phyloP scores from a whole-genome alignment of 2,329 filamentous ascomycete species.

The Cladophialophora immunda region DNA sequence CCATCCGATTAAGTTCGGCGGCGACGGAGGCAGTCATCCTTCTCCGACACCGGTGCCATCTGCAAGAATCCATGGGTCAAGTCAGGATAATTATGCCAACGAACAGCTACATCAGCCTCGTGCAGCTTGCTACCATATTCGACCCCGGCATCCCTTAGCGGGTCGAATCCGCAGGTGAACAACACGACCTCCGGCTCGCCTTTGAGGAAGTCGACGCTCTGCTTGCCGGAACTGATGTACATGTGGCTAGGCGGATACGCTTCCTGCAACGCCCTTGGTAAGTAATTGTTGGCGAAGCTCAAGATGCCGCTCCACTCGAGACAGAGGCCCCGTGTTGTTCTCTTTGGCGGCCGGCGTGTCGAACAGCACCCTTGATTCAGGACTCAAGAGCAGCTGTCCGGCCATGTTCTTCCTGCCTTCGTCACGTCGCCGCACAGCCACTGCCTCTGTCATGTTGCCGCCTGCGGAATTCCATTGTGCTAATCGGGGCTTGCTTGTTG shows the following conservation, averaged over 20 bases:
- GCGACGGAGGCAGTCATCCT: too few species aligned
- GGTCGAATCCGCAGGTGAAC: neutral
- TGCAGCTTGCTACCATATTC: neutral
- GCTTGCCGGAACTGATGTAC: neutral
- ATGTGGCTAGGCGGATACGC: neutral
- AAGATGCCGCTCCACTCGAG: neutral
- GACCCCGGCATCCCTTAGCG: neutral
- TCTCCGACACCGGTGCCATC: neutral
- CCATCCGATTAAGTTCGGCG: neutral
- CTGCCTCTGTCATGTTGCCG: too few species aligned
- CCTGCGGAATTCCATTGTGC: too few species aligned
- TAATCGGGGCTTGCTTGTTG: too few species aligned
- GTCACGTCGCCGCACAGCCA: too few species aligned
- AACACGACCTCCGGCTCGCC: neutral
- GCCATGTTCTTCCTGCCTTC: too few species aligned
- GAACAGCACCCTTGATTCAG: too few species aligned
- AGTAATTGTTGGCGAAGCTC: slow-evolving; percentile 2
- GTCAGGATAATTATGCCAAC: neutral
- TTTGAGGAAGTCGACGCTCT: neutral
- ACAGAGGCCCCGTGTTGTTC: too few species aligned
- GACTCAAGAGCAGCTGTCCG: too few species aligned
- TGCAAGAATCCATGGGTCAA: neutral
- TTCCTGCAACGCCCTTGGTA: neutral
- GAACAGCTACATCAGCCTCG: neutral
- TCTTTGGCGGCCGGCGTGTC: too few species aligned